These are phyloP conservation scores for Saccharomyces eubayanus DNA, from an alignment of 805 yeast genomes.

Conservation along the genomic window DNA sequence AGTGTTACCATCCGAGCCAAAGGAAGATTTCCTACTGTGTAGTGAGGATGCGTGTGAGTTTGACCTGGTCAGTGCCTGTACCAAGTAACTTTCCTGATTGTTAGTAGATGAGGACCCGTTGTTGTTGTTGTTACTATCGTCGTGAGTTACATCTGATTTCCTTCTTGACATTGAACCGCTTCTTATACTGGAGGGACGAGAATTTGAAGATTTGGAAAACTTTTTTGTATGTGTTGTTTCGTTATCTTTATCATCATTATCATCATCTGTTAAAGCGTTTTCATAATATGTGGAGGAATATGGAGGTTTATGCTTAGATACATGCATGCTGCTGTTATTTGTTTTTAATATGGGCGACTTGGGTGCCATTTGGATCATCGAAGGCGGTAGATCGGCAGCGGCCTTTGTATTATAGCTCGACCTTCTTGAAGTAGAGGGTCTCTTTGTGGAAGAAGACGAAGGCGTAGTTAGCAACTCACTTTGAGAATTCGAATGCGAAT, in stretches of 20 bases:
- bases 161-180: conserved; percentile 19
- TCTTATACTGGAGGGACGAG: conserved; percentile 18
- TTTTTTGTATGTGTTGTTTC: conserved; percentile 3
- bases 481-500: conserved; percentile 9
- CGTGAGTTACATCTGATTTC: conserved; percentile 11
- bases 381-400: conserved; percentile 43
- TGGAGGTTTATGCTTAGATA: conserved; percentile 4
- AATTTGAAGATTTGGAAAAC: not conserved
- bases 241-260: conserved; percentile 16
- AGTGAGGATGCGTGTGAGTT: conserved; percentile 25
- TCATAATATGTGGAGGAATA: conserved; percentile 22
- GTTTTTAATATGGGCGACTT: conserved; percentile 61
- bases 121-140: not conserved
- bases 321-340: conserved; percentile 22
- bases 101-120: not conserved
- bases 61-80: conserved; percentile 14
- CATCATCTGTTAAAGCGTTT: conserved; percentile 28
- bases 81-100: not conserved
- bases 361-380: conserved; percentile 64
- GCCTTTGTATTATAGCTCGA: conserved; percentile 28
- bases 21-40: conserved; percentile 28
- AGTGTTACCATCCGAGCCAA: conserved; percentile 22
- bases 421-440: conserved; percentile 16
- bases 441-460: conserved; percentile 5
- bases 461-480: not conserved